Evolutionary conservation across 2,329 filamentous ascomycete genomes (phyloP).

Genomic region (Beauveria pseudobassiana): DNA sequence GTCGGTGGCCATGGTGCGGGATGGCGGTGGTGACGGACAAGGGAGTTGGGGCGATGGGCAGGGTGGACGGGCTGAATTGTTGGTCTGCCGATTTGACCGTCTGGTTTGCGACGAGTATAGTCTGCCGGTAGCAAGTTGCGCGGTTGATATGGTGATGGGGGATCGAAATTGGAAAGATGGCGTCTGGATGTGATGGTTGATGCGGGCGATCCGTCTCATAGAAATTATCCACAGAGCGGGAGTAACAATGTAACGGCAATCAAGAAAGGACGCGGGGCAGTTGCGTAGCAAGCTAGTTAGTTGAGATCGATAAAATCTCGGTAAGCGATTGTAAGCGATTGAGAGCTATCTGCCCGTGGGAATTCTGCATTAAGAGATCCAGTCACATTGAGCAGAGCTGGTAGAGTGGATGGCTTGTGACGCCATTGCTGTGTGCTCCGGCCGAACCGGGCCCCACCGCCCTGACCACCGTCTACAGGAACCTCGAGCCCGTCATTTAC

Average conservation of each 20-base stretch:
- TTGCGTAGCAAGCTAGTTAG: no score
- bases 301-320: not conserved
- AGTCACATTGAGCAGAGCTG: not conserved
- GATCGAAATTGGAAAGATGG: not conserved
- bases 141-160: not conserved
- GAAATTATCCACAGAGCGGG: not conserved
- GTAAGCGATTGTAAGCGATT: not conserved
- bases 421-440: not conserved
- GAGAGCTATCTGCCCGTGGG: not conserved
- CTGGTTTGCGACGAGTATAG: not conserved
- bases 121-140: not conserved
- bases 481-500: no score
- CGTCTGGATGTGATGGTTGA: not conserved
- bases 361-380: not conserved
- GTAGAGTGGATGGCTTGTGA: conserved; percentile 3
- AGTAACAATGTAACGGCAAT: not conserved
- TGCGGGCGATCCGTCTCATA: not conserved
- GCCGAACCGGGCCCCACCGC: not conserved
- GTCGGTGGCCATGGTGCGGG: conserved; percentile 28
- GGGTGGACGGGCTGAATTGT: not conserved
- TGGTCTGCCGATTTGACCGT: not conserved
- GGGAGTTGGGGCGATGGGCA: not conserved
- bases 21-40: not conserved
- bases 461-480: no score
- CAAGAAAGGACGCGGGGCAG: no score